phyloP scores from a whole-genome alignment of 169 alveolate species.

The Plasmodium sp. region DNA sequence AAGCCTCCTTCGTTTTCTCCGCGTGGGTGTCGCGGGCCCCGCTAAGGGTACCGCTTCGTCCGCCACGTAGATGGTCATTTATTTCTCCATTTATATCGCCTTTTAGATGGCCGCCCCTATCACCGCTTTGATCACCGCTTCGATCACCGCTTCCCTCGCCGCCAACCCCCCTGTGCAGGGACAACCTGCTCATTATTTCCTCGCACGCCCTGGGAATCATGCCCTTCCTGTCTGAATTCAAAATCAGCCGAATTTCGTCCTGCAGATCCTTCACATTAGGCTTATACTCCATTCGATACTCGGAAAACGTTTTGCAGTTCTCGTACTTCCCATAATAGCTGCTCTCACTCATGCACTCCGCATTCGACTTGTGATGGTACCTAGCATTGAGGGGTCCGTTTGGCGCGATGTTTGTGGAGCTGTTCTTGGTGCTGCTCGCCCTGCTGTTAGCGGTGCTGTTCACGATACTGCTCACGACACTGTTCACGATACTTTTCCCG shows the following conservation, averaged over 20 bases:
- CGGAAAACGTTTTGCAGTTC: conserved; percentile 58
- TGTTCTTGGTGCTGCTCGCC: neutral
- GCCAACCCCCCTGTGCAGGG: neutral
- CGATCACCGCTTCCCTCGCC: neutral
- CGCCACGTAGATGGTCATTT: neutral
- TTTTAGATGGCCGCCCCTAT: no score
- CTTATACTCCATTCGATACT: conserved; percentile 56
- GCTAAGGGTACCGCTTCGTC: neutral
- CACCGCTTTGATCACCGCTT: neutral
- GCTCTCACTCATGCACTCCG: conserved; percentile 45
- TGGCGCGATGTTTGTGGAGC: neutral
- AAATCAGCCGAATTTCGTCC: conserved; percentile 44
- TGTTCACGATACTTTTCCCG: neutral
- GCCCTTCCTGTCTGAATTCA: conserved; percentile 78
- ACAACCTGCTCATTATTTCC: conserved; percentile 75
- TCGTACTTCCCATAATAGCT: conserved; percentile 46
- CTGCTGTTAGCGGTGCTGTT: neutral
- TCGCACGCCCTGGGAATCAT: conserved; percentile 85
- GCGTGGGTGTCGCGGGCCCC: neutral
- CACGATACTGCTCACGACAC: neutral
- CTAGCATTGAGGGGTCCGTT: conserved; percentile 9
- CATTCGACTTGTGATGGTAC: neutral
- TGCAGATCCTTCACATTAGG: conserved; percentile 18
- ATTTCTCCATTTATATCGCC: no score
- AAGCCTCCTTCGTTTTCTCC: neutral